Evolutionary conservation across 2,329 filamentous ascomycete species (phyloP).

Genomic region (Calonectria hawksworthii): DNA sequence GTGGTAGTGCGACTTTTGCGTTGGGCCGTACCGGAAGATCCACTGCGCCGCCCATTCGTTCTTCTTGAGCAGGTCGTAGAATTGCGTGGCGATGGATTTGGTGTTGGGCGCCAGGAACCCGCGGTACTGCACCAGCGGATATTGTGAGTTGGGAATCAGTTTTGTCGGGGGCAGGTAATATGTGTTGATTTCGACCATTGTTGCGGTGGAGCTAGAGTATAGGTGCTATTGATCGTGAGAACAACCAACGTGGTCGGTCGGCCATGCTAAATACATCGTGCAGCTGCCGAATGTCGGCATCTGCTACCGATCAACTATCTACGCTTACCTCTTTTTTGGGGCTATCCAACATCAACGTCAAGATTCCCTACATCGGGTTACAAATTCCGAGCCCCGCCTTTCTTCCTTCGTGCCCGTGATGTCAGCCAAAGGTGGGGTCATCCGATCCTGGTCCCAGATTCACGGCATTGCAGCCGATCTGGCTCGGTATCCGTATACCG

Average conservation of each 20-base stretch:
- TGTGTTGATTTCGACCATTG: constrained; percentile 9
- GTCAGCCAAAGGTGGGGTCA: not conserved
- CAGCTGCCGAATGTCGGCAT: not conserved
- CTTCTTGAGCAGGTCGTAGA: constrained; percentile 58
- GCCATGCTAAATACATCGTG: not conserved
- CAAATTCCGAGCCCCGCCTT: not conserved
- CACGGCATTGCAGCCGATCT: not conserved
- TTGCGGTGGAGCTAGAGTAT: not conserved
- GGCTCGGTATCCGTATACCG: not conserved
- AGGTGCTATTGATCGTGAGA: not conserved
- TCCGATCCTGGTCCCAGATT: not conserved
- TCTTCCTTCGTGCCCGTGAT: not conserved
- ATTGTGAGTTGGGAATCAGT: constrained; percentile 1
- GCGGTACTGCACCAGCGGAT: constrained; percentile 9
- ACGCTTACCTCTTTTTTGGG: not conserved
- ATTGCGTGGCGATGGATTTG: constrained; percentile 5
- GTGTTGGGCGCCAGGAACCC: not conserved
- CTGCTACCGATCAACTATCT: not conserved
- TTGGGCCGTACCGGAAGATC: constrained; percentile 69
- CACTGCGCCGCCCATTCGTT: constrained; percentile 69
- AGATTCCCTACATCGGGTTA: not conserved
- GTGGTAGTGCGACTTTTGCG: constrained; percentile 71
- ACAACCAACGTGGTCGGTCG: not conserved
- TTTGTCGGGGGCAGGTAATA: constrained; percentile 6
- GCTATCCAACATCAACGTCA: not conserved